phyloP scores from a whole-genome alignment of 75 land plant species.

The Larix kaempferi region DNA sequence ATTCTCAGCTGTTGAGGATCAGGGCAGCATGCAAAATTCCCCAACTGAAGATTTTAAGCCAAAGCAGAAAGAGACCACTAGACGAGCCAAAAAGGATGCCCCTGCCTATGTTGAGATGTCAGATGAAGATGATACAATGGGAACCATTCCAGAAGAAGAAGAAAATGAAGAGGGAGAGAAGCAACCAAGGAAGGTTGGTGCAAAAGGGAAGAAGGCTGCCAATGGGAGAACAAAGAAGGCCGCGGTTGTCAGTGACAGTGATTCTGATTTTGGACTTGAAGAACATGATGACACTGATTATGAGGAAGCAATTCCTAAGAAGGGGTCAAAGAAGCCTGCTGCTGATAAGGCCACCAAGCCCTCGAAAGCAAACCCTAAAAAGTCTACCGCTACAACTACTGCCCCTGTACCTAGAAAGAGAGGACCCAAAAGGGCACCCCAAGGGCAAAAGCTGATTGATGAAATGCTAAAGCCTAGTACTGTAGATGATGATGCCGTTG shows the following conservation, averaged over 20 bases:
- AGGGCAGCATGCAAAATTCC: constrained; percentile 39
- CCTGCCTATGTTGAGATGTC: not conserved
- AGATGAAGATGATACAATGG: constrained; percentile 28
- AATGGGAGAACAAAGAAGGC: constrained; percentile 28
- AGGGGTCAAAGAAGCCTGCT: constrained; percentile 13
- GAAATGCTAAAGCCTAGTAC: constrained; percentile 27
- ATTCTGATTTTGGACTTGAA: constrained; percentile 12
- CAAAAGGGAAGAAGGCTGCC: constrained; percentile 13
- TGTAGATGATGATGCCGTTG: not conserved
- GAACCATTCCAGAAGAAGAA: constrained; percentile 24
- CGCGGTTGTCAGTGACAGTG: constrained; percentile 24
- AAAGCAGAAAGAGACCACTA: constrained; percentile 27
- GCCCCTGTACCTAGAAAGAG: constrained; percentile 28
- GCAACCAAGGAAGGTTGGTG: not conserved
- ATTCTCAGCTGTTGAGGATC: constrained; percentile 3
- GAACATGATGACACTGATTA: constrained; percentile 16
- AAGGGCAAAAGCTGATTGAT: constrained; percentile 54
- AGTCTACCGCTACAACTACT: constrained; percentile 14
- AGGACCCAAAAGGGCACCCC: constrained; percentile 23
- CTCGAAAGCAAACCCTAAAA: constrained; percentile 1
- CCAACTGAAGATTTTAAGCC: constrained; percentile 4
- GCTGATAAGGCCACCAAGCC: not conserved
- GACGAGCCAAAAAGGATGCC: constrained; percentile 26
- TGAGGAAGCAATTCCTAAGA: constrained; percentile 3
- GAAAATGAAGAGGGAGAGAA: constrained; percentile 11